These are phyloP conservation scores for Lipomyces yamadae DNA, from an alignment of 805 yeast genomes.

Conservation along the genomic window DNA sequence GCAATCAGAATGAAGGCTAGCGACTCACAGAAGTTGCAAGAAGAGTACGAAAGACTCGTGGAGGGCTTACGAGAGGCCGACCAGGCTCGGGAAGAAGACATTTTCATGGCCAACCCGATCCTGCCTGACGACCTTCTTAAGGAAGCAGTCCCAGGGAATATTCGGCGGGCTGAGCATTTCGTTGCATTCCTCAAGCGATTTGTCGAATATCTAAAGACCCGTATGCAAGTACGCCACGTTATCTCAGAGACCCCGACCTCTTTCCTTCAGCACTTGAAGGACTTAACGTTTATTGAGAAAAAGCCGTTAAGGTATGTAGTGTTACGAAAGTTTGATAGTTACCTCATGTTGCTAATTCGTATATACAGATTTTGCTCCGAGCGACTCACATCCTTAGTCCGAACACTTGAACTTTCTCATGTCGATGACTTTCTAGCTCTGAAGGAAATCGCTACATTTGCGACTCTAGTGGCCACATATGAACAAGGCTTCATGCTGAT, in stretches of 20 bases:
- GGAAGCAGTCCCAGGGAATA: slow-evolving; percentile 97
- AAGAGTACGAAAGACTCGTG: slow-evolving; percentile 89
- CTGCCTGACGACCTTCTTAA: slow-evolving; percentile 81
- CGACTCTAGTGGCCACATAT: slow-evolving; percentile 92
- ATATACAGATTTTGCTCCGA: slow-evolving; percentile 78
- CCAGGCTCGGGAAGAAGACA: slow-evolving; percentile 61
- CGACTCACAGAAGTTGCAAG: slow-evolving; percentile 82
- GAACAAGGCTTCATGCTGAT: slow-evolving; percentile 91
- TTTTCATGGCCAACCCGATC: slow-evolving; percentile 85
- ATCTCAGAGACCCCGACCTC: slow-evolving; percentile 97
- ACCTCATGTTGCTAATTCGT: neutral
- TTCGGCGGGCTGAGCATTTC: slow-evolving; percentile 95
- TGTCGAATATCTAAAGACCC: slow-evolving; percentile 90
- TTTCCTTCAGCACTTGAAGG: slow-evolving; percentile 89
- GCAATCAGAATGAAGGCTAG: slow-evolving; percentile 61
- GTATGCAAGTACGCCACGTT: slow-evolving; percentile 97
- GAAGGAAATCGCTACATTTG: slow-evolving; percentile 95
- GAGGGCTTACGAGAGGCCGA: slow-evolving; percentile 87
- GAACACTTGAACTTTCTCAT: slow-evolving; percentile 85
- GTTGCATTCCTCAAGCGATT: slow-evolving; percentile 90
- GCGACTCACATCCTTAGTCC: slow-evolving; percentile 80
- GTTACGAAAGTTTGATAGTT: neutral
- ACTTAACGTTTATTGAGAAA: slow-evolving; percentile 86
- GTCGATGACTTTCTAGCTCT: slow-evolving; percentile 91
- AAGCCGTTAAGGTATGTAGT: slow-evolving; percentile 65